Base-by-base conservation (phyloP, 306 rosid genomes). In the Calophaca sinica region DNA sequence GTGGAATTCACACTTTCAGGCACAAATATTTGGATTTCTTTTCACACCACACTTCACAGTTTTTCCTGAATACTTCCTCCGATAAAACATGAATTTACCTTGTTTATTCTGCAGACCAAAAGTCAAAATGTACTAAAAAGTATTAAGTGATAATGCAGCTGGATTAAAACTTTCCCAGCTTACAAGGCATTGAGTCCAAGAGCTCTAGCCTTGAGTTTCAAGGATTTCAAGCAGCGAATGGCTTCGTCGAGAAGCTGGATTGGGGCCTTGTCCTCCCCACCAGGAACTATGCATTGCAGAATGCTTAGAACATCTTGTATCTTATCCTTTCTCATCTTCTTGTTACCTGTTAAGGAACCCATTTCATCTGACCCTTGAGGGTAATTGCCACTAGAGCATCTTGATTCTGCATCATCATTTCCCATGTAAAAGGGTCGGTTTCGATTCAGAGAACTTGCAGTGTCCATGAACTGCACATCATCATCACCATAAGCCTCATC, bases 171-270 rank as follows among this genome's bases (percentile, higher is more conserved):
- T 35, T 68, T 49, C 29, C 42, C 2, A 39, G 20, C 72, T 93
- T 76, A 88, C 38, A 72, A 62, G 68, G 91, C 72, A 32, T 85
- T 74, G 4, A 87, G 83, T 13, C 97, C 92, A 1, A 90, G 83
- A 45, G 88, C 83, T 73, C 65, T 77, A 32, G 93, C 97, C 72
- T 83, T 89, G 58, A 77, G 72, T 86, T 87, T 94, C 75, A 94
- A 59, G 0, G 89, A 84, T 53, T 86, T 94, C 63, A 94, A 84
- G 87, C 89, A 89, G n/a, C 46, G 78, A 48, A 96, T 96, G 14
- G 99, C 96, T 78, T 96, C 92, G 14, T 92, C 99, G 0, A 96
- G 86, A 72, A 96, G 96, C 79, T 74, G 85, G 3, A 90, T 65
- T 3, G 96, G 85, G 20, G 85, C 93, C 86, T 87, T 90, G 65